Conservation (phyloP, 2,329 filamentous ascomycete genomes). For the Venturia nashicola region DNA sequence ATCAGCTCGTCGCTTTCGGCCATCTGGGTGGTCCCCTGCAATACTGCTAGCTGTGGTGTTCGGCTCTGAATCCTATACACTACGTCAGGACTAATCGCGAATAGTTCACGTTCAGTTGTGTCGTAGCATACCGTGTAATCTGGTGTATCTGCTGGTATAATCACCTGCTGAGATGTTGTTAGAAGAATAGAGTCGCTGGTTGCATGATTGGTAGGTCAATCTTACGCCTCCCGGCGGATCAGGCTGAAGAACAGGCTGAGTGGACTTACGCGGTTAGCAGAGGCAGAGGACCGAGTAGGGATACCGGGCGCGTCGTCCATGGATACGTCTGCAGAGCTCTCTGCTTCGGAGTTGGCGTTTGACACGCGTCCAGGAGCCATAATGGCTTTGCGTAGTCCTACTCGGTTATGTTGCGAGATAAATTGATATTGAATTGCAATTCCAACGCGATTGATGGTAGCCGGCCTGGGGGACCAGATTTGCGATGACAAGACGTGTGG, state of each 20-base stretch:
- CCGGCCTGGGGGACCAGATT: not conserved
- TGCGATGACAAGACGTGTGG: not conserved
- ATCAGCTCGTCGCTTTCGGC: conserved; percentile 74
- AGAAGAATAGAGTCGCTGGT: not conserved
- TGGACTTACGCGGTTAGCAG: conserved; percentile 8
- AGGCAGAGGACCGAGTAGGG: conserved; percentile 3
- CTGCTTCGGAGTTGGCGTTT: conserved; percentile 6
- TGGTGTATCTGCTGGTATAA: conserved; percentile 45
- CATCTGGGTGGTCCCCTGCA: conserved; percentile 65
- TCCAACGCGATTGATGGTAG: not conserved
- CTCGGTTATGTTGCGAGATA: conserved; percentile 1
- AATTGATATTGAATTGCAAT: not conserved
- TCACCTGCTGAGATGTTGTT: conserved; percentile 15
- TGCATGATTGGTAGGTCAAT: not conserved
- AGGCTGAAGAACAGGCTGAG: conserved; percentile 9
- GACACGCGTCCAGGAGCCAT: conserved; percentile 10
- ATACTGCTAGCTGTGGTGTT: conserved; percentile 73
- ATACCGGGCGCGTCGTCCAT: conserved; percentile 7
- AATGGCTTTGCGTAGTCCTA: not conserved
- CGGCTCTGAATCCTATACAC: conserved; percentile 46
- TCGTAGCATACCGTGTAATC: conserved; percentile 42
- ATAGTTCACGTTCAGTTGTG: conserved; percentile 7
- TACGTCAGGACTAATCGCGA: not conserved
- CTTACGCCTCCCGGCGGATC: not conserved
- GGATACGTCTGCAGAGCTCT: conserved; percentile 9